Base-by-base conservation (phyloP, 2,329 filamentous ascomycete species). In the Ramularia collo-cygni region DNA sequence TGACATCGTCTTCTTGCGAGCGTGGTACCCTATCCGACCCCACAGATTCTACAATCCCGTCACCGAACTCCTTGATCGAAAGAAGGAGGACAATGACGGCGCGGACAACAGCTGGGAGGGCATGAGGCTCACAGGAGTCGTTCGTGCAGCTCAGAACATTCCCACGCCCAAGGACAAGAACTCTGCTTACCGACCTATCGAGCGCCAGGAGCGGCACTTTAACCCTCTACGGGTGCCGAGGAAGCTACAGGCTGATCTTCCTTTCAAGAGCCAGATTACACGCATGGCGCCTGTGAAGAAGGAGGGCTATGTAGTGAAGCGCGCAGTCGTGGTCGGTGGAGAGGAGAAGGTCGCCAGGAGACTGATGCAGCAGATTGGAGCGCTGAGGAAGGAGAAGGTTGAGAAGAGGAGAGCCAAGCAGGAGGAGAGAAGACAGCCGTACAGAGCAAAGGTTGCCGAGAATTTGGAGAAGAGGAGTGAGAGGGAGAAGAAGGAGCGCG, bases 1-100 rank as follows among this genome's bases (percentile, higher is more conserved):
- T 63, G 92, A 98, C 62, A 93, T 98, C 52, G 85, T 96, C 47
- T 96, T 98, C 71, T 68, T 98, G 28, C 79, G 92, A 35, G 90
- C 92, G 2, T 98, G 93, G 93, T 96, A 93, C 65, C 87, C 92
- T 8, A 81, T 98, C 64, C 88, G 88, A 58, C 92, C 92, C 2
- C 88, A 88, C 64, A 82, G 89, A 43, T 98, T 95, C 76, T 95
- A 95, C 72, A 95, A 96, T 65, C 85, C 88, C 1, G 89, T 93
- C 39, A 92, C 87, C 43, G 95, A 98, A 65, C 76, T 96, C 28
- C 75, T 96, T 44, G 86, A 85, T 46, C 21, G 21, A 24, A 24
- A 24, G 21, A 24, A 24, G 10, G 21, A 24, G 21, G 21, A 24
- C 21, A 60, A 61, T 12, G 59, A 61, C 30, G 65, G 65, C 17